These are phyloP conservation scores for Globisporangium parvum DNA, from an alignment of 352 stramenopile species.

Conservation along the genomic window DNA sequence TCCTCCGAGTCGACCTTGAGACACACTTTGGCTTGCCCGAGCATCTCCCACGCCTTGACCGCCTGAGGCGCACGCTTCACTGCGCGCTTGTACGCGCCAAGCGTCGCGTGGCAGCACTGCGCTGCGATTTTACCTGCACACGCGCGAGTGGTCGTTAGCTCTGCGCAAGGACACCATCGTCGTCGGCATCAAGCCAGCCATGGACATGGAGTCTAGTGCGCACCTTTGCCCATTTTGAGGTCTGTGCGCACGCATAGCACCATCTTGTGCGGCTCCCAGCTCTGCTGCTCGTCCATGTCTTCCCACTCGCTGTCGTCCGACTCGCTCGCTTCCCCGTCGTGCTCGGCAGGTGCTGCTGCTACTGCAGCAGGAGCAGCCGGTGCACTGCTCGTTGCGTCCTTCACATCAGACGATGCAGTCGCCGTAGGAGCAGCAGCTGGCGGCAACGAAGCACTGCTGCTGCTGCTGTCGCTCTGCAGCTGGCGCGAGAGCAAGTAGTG, in stretches of 20 bases:
- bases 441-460: not conserved
- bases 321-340: slow-evolving; percentile 18
- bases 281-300: slow-evolving; percentile 37
- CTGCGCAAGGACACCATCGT: slow-evolving; percentile 16
- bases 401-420: not conserved
- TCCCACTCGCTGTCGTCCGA: slow-evolving; percentile 63
- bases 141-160: not conserved
- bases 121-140: slow-evolving; percentile 73
- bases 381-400: not conserved
- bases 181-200: slow-evolving; percentile 25
- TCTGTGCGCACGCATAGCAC: slow-evolving; percentile 93
- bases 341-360: not conserved
- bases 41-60: slow-evolving; percentile 70
- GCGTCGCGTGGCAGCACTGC: slow-evolving; percentile 87
- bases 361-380: not conserved
- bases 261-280: slow-evolving; percentile 88
- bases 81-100: slow-evolving; percentile 93
- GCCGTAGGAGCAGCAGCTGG: not conserved
- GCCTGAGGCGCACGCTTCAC: slow-evolving; percentile 68
- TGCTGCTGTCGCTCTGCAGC: slow-evolving; percentile 23
- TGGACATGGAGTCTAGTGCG: slow-evolving; percentile 11
- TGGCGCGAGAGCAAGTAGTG: slow-evolving; percentile 52
- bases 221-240: slow-evolving; percentile 96
- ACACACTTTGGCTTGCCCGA: slow-evolving; percentile 83
- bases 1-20: slow-evolving; percentile 84